Base-by-base conservation (phyloP, 345 rosid species). In the Pugionium cornutum region DNA sequence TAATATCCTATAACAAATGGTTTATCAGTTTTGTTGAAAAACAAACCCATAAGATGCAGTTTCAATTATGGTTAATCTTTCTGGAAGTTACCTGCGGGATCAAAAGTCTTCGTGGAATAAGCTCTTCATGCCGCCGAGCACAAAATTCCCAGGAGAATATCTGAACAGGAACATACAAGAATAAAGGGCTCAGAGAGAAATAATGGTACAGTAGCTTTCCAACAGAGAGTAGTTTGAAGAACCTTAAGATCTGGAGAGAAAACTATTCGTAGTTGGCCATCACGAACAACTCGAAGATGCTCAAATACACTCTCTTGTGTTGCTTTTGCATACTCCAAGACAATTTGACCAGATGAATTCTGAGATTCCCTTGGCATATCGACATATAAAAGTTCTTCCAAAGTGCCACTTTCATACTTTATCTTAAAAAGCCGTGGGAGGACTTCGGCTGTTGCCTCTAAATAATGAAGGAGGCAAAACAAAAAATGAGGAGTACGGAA, bases 231-330 rank as follows among this genome's bases (percentile, higher is more conserved):
- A 9, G 45, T 26, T 45, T 60, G 58, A 59, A 35, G 25, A 61
- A 94, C 97, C 97, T 94, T 94, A 58, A 94, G 83, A 56, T 91
- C 96, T 53, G 96, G 89, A 48, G 99, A 86, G 79, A 94, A 90
- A 75, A 94, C 91, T 56, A 94, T 84, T 57, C 95, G 90, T 43
- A 94, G 88, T 64, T 86, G 99, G 67, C 99, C 97, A 77, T 90
- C 97, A 77, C 99, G 99, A 49, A 91, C 99, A 68, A 94, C 97
- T 42, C 99, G 96, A 40, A 94, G 97, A 75, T 90, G 95, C 80
- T 94, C 96, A 80, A 90, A 94, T 53, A 94, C 99, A 79, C 99
- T 94, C 80, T 94, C 99, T 70, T 94, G 99, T 58, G 88, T 90
- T 32, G 99, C 97, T 85, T 94, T 94, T 60, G 99, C 99, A 71